phyloP scores from a whole-genome alignment of 1,284 basidiomycete species.

The Malassezia equina region DNA sequence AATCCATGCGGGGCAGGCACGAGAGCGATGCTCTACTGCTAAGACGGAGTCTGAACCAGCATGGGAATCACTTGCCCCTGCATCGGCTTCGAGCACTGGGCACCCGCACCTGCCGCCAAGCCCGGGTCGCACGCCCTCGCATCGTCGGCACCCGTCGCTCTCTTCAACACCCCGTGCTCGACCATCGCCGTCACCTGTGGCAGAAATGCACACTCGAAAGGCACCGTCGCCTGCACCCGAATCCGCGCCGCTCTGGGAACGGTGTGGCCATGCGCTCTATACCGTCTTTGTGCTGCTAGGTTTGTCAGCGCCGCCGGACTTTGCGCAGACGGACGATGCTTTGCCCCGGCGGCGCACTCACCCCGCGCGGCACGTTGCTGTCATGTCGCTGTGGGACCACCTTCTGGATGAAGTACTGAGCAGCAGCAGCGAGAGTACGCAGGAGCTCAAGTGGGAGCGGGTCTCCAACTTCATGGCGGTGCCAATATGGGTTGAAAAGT shows the following conservation, averaged over 20 bases:
- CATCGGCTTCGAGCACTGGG: neutral
- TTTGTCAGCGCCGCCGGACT: conserved; percentile 3
- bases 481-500: conserved; percentile 89
- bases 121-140: neutral
- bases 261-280: neutral
- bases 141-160: neutral
- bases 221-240: neutral
- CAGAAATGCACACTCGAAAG: too few species aligned
- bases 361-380: neutral
- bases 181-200: too few species aligned
- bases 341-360: neutral
- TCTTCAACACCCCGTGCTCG: too few species aligned
- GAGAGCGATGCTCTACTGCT: too few species aligned
- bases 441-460: conserved; percentile 91
- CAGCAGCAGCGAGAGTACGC: conserved; percentile 81
- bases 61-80: neutral
- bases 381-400: conserved; percentile 66
- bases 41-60: neutral
- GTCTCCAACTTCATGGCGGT: conserved; percentile 93
- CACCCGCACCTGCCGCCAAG: neutral
- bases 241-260: neutral
- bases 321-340: neutral
- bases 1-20: too few species aligned
- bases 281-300: conserved; percentile 10
- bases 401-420: conserved; percentile 67